These are phyloP conservation scores for Aspergillus ochraceoroseus DNA, from an alignment of 2,329 filamentous ascomycete genomes.

Conservation along the genomic window DNA sequence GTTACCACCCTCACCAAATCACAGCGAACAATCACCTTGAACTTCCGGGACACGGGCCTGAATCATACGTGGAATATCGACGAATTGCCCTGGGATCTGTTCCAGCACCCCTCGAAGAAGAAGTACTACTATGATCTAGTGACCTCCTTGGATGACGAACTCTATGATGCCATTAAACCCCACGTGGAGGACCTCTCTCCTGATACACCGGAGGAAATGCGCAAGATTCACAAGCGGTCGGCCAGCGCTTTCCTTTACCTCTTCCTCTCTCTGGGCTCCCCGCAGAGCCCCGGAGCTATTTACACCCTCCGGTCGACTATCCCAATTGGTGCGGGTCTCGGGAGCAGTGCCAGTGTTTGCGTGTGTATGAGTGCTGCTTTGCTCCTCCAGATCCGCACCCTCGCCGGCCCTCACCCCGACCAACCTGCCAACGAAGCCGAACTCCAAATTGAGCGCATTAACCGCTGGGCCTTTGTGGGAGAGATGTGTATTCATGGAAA, in stretches of 20 bases:
- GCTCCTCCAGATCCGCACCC: constrained; percentile 77
- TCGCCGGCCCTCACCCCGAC: constrained; percentile 86
- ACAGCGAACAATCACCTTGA: constrained; percentile 76
- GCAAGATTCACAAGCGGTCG: constrained; percentile 78
- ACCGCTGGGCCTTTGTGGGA: constrained; percentile 93
- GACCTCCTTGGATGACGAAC: constrained; percentile 74
- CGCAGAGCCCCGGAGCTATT: constrained; percentile 71
- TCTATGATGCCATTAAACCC: constrained; percentile 74
- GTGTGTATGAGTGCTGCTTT: constrained; percentile 83
- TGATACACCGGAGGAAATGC: constrained; percentile 60
- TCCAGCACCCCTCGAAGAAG: constrained; percentile 77
- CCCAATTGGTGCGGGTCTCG: constrained; percentile 83
- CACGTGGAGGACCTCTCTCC: constrained; percentile 68
- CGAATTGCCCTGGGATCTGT: constrained; percentile 77
- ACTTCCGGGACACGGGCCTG: constrained; percentile 86
- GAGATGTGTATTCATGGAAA: constrained; percentile 98
- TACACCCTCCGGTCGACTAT: constrained; percentile 93
- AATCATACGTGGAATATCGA: constrained; percentile 93
- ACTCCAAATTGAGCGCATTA: constrained; percentile 88
- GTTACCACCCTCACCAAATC: constrained; percentile 93
- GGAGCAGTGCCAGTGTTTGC: constrained; percentile 88
- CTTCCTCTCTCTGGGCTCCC: constrained; percentile 78
- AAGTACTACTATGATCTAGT: constrained; percentile 91
- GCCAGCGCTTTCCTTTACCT: constrained; percentile 87
- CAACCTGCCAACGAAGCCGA: constrained; percentile 84